Evolutionary conservation across 2,329 filamentous ascomycete species (phyloP).

Genomic region (Boeremia lycopersici): DNA sequence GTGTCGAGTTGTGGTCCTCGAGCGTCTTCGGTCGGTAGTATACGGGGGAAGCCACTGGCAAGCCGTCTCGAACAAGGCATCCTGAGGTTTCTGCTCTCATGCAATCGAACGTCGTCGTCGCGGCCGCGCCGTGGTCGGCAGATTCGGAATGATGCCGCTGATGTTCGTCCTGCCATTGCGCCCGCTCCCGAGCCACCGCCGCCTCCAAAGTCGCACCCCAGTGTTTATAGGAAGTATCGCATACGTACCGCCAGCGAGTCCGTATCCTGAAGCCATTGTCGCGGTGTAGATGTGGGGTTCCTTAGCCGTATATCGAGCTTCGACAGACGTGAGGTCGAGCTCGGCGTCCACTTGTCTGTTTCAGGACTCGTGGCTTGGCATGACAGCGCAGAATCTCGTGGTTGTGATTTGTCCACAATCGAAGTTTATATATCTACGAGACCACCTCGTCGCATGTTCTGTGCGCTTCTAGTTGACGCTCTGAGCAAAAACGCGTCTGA

Average conservation of each 20-base stretch:
- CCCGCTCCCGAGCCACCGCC: conserved; percentile 11
- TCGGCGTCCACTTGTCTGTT: not conserved
- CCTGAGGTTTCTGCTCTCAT: too few species aligned
- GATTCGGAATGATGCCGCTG: conserved; percentile 10
- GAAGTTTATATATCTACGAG: too few species aligned
- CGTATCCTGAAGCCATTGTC: conserved; percentile 81
- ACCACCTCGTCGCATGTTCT: too few species aligned
- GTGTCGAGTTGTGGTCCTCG: not conserved
- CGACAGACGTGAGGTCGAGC: conserved; percentile 27
- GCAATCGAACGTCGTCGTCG: not conserved
- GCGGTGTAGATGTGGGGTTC: conserved; percentile 40
- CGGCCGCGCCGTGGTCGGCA: not conserved
- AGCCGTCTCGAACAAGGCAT: not conserved
- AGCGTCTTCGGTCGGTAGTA: not conserved
- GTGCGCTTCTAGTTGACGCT: too few species aligned
- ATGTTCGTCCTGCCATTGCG: conserved; percentile 28
- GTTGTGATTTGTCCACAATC: not conserved
- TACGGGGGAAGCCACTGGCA: not conserved
- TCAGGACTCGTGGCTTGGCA: conserved; percentile 8
- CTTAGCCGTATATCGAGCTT: conserved; percentile 17
- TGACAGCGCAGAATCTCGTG: not conserved
- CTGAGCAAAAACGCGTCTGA: too few species aligned
- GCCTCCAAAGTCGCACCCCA: conserved; percentile 9
- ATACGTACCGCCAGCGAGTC: conserved; percentile 76
- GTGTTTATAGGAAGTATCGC: not conserved